Evolutionary conservation across 352 stramenopile species (phyloP), one percentile per base, ranked within the genome.

Genomic region (Saprolegnia parasitica): DNA sequence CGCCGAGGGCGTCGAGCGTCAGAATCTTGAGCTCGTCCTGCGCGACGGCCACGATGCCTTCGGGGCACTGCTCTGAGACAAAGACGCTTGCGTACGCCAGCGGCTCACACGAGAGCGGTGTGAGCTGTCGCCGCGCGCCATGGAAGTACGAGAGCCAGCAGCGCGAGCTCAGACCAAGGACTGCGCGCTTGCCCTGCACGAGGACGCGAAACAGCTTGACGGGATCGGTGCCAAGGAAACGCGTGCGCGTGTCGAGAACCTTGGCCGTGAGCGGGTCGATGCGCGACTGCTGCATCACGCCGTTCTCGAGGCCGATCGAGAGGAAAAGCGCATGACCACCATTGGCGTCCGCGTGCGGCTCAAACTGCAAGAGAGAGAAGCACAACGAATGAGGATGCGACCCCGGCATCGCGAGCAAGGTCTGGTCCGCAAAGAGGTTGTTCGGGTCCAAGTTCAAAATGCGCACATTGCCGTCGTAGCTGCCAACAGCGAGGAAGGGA

Each of bases 1-100:
- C 92, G n/a, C 86, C 91, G 13, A 98, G 76, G 32, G 97, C 83
- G 67, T 99, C 95, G 13, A 99, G 79, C 21, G 93, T 98, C 60
- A 99, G 76, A 68, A 99, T 99, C 67, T 98, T 93, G 71, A 99
- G 95, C 15, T 93, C 97, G 72, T 96, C 96, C 23, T 94, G 96
- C 2, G 88, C 89, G 39, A 99, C 89, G 0, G 96, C 97, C 10
- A 99, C 97, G 72, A 99, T 92, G 24, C 97, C 98, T 74, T 99
- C 95, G 13, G 84, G 86, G 54, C 97, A 98, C 50, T 98, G 87
- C 66, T 99, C 96, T 37, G 93, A 98, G 40, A 90, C 88, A 76
- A 99, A 99, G 15, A 88, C 95, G 58, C 93, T 98, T 9, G 92
- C 97, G 68, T 97, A 96, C 29, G 98, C 91, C 13, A 99, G 77